Evolutionary conservation across 352 stramenopile genomes (phyloP), one percentile per base, ranked within the genome.

Genomic region (Pilasporangium apinafurcum): DNA sequence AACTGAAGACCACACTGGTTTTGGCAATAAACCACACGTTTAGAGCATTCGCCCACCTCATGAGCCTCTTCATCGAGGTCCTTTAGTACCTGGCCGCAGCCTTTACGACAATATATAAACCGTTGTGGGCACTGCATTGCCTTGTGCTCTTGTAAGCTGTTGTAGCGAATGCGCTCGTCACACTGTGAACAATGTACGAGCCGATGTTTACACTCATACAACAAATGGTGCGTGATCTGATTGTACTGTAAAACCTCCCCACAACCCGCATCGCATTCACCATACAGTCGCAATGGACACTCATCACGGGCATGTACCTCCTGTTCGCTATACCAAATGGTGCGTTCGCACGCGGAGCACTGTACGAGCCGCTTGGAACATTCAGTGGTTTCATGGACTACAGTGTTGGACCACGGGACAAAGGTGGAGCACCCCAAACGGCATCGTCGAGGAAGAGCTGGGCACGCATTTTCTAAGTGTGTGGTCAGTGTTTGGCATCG

Each of bases 281-380:
- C 80, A 32, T 67, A 68, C 7, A 63, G 30, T 1, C 80, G 76
- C 17, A 82, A 30, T 16, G 68, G 61, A 45, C 80, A 92, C 36
- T 86, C 74, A 9, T 65, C 29, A 1, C 32, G 28, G 1, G 48
- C 42, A 42, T 92, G 80, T 1, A 3, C 35, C n/a, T 64, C 52
- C 2, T 59, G 56, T 2, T 88, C 75, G 8, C 47, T 50, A 24
- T 65, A 62, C 54, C 68, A 84, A 17, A 88, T 57, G 5, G 33
- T 29, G 28, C 62, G 56, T 4, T 62, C 37, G 24, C 80, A 92
- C n/a, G 63, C 37, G 1, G 13, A 21, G 36, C 80, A 92, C 6
- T 40, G 22, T n/a, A 90, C 51, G n/a, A 87, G 42, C 8, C 77
- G 71, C 39, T 92, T 92, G 12, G 65, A 53, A 24, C 80, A 92